A percentile compares a stretch with the other conserved stretches of the same genome.
These are phyloP conservation scores for Phytophthora litchii DNA, from an alignment of 352 stramenopile genomes.

Conservation along the genomic window DNA sequence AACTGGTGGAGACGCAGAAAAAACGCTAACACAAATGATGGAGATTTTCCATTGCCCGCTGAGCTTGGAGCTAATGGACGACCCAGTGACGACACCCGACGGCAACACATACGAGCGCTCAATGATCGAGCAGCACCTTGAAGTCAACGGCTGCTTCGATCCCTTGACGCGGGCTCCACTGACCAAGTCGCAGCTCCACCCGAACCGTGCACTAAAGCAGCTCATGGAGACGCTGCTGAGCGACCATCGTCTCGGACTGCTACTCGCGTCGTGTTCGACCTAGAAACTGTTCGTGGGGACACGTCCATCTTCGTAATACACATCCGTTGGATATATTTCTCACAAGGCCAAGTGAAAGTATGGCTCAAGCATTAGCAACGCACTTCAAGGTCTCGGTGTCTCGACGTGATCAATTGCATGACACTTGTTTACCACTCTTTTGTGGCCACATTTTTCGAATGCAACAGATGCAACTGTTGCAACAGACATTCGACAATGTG, in stretches of 20 bases:
- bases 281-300: slow-evolving; percentile 16
- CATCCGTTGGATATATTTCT: slow-evolving; percentile 19
- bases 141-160: slow-evolving; percentile 78
- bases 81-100: slow-evolving; percentile 73
- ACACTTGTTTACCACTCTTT: slow-evolving; percentile 1
- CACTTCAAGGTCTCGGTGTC: slow-evolving; percentile 10
- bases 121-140: slow-evolving; percentile 79
- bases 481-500: too few species aligned
- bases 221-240: slow-evolving; percentile 76
- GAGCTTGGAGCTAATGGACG: slow-evolving; percentile 80
- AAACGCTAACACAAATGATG: slow-evolving; percentile 70
- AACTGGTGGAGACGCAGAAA: slow-evolving; percentile 30
- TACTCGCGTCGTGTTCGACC: slow-evolving; percentile 55
- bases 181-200: slow-evolving; percentile 61
- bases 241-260: slow-evolving; percentile 58
- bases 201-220: slow-evolving; percentile 74
- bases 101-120: slow-evolving; percentile 80
- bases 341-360: not conserved
- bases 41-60: slow-evolving; percentile 74
- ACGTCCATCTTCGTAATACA: slow-evolving; percentile 23
- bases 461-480: not conserved
- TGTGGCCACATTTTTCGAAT: not conserved
- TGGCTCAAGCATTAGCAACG: slow-evolving; percentile 1
- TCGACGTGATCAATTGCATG: not conserved
- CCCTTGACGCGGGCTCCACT: slow-evolving; percentile 64